Base-by-base conservation (phyloP, 768 basidiomycete species). In the Rhodotorula toruloides region DNA sequence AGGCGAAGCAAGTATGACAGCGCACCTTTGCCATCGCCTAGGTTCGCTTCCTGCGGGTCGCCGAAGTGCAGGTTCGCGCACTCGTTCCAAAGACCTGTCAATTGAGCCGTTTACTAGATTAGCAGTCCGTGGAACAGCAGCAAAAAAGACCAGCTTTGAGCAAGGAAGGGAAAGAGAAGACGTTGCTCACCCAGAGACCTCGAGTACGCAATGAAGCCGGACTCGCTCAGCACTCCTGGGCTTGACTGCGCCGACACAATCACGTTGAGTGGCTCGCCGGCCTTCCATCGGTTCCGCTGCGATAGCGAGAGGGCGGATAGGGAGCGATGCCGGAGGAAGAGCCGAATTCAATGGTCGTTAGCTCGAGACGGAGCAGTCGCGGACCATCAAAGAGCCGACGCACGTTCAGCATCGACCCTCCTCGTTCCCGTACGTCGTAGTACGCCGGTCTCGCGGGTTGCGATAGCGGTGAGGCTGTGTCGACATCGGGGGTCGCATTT, bases 11-110 rank as follows among this genome's bases (percentile, higher is more conserved):
- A 32, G 48, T 21, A 7, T 2, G 37, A 2, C 5, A 16, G 10
- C 55, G 22, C 36, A 63, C 67, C 64, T 58, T 87, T 84, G 1
- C 90, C 90, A 72, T 92, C 90, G 34, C 90, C 90, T 13, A 92
- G 83, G 76, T 92, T 81, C 21, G 90, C 91, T 53, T 84, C 80
- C 75, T 92, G 90, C 40, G 86, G 79, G 65, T 84, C 78, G 34
- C 91, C 90, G 47, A 83, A 81, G 75, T 90, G 88, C 62, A 91
- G 76, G 6, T 89, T 89, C 11, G 91, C 76, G 74, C 90, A 92
- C 76, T 91, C 90, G 68, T 83, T 82, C 13, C 88, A 86, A 76
- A 88, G 90, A 3, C 89, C 90, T 40, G 88, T 65, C 29, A 58
- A 37, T 3, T 42, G 57, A 43, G 25, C 21, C 25, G 50, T 34